Evolutionary conservation across 139 green algal species (phyloP).

Genomic region (Chlamydomonas eustigma): DNA sequence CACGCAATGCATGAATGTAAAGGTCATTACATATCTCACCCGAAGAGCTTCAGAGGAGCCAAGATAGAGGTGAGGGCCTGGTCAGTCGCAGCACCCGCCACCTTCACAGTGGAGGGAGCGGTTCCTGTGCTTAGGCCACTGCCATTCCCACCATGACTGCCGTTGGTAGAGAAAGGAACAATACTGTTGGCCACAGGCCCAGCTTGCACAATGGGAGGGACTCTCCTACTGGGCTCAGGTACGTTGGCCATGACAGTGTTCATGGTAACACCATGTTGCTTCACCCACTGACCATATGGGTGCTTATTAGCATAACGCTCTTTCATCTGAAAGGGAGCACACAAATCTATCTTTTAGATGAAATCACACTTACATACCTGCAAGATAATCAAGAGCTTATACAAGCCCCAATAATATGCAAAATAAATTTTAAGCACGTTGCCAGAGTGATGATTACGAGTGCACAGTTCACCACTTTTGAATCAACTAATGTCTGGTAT

Average conservation of each 20-base stretch:
- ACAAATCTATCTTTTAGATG: too few relatives aligned
- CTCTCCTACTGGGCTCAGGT: slow-evolving; percentile 14
- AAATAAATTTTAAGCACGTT: too few relatives aligned
- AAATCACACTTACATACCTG: too few relatives aligned
- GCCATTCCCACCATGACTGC: too few relatives aligned
- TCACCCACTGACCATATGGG: slow-evolving; percentile 79
- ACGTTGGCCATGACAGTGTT: slow-evolving; percentile 49
- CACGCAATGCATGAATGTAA: background rate
- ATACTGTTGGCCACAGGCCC: slow-evolving; percentile 30
- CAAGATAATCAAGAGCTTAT: too few relatives aligned
- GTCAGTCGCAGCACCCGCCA: background rate
- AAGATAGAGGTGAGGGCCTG: slow-evolving; percentile 30
- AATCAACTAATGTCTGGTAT: too few relatives aligned
- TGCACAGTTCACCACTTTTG: too few relatives aligned
- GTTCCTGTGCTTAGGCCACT: too few relatives aligned
- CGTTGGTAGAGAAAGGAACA: too few relatives aligned
- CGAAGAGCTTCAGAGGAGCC: slow-evolving; percentile 48
- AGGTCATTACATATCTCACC: slow-evolving; percentile 10
- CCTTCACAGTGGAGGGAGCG: too few relatives aligned
- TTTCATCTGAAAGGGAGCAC: slow-evolving; percentile 60
- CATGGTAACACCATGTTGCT: slow-evolving; percentile 64
- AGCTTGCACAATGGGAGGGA: background rate
- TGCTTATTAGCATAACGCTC: slow-evolving; percentile 53
- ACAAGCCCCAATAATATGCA: too few relatives aligned
- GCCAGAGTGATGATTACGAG: too few relatives aligned